Conservation (phyloP, 2,329 filamentous ascomycete species). For the Colletotrichum nymphaeae region DNA sequence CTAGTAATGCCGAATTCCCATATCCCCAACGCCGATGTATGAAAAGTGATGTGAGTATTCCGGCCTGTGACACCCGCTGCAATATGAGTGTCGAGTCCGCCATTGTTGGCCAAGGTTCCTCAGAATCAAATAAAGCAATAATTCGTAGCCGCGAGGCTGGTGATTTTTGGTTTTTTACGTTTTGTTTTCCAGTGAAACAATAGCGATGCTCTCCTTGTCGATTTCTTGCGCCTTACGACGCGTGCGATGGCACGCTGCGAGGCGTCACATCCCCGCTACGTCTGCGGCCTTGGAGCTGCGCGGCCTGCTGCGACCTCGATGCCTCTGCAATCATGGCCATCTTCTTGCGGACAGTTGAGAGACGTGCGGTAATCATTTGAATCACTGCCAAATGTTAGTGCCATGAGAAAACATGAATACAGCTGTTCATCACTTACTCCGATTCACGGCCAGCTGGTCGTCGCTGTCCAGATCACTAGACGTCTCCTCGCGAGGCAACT, state of each 20-base stretch:
- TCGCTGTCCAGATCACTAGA: conserved; percentile 70
- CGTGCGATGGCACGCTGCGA: conserved; percentile 63
- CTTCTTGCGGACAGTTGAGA: conserved; percentile 69
- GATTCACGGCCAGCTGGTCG: conserved; percentile 78
- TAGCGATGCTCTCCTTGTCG: neutral
- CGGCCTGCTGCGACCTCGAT: conserved; percentile 59
- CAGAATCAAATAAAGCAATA: conserved; percentile 8
- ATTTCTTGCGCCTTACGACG: conserved; percentile 44
- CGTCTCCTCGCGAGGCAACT: conserved; percentile 53
- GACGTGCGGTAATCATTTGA: conserved; percentile 69
- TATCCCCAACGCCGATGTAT: conserved; percentile 29
- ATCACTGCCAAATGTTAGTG: conserved; percentile 62
- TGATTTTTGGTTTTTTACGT: neutral
- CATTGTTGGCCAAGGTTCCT: neutral
- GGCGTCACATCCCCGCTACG: conserved; percentile 68
- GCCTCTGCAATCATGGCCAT: conserved; percentile 70
- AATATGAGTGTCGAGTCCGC: neutral
- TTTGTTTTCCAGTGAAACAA: neutral
- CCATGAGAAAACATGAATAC: too few species aligned
- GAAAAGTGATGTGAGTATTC: conserved; percentile 8
- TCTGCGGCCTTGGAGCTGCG: conserved; percentile 55
- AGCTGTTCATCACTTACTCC: conserved; percentile 64
- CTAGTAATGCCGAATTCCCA: conserved; percentile 12
- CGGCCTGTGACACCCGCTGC: neutral
- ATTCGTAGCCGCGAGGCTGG: conserved; percentile 23